Base-by-base conservation (phyloP, 192 early-diverging fungal genomes). In the Backusella circina region DNA sequence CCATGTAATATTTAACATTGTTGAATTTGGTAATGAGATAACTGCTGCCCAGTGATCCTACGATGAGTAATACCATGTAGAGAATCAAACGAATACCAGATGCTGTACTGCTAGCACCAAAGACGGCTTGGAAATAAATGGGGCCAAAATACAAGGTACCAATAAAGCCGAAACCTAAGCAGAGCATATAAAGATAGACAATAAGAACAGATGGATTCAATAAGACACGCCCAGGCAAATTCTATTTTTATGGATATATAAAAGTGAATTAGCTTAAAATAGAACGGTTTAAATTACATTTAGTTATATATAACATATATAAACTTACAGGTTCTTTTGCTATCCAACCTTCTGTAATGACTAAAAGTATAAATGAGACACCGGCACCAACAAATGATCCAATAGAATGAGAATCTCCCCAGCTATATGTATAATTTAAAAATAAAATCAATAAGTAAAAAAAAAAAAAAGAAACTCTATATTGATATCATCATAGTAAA, bases 11-110 rank as follows among this genome's bases (percentile, higher is more conserved):
- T 18, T 84, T 82, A 77, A 84, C 85, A 16, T 82, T 73, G 9
- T 88, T 89, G 21, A 82, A 81, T 54, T 86, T 88, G 50, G 84
- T 84, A 65, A 91, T 75, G 74, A 85, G 79, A 67, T 88, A 82
- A 57, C 88, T 88, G 0, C 87, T 83, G 0, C 83, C 85, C 0
- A 91, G 81, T 5, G 90, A 88, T 5, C 86, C 85, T n/a, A 85
- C 65, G 38, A 88, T 85, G 0, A 90, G 78, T 41, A 84, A 80
- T 2, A 39, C 72, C 76, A 91, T 86, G 33, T 87, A 90, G 1
- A 91, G 92, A 15, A 93, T 75, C 7, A 91, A 83, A 69, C 88
- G 86, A 26, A 92, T 75, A 33, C 92, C 92, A 28, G 90, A 82
- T 16, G 71, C 44, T 0, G 86, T 92, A 9, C 88, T 79, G 41